phyloP scores from a whole-genome alignment of 176 grass and related monocot genomes.

The Urochloa ruziziensis region DNA sequence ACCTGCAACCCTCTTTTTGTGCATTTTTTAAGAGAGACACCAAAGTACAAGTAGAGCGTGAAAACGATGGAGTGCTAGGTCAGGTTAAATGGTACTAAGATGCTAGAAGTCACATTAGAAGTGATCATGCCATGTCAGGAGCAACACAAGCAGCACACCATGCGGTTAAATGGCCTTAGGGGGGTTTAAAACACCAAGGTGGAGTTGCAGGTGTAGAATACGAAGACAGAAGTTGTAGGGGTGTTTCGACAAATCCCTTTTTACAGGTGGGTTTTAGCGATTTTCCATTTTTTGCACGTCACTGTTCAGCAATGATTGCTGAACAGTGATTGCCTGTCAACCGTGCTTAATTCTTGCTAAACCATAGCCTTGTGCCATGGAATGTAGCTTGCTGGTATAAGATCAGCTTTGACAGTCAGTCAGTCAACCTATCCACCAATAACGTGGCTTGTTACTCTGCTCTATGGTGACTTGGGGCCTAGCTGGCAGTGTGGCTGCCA shows the following conservation, averaged over 20 bases:
- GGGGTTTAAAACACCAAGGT: background rate
- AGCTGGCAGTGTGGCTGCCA: background rate
- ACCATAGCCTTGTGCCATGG: background rate
- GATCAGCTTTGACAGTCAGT: background rate
- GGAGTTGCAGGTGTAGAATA: background rate
- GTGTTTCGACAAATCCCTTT: background rate
- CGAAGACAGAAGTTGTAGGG: background rate
- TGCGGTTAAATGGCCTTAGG: background rate
- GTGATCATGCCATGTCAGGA: background rate
- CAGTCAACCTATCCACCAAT: background rate
- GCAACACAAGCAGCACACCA: background rate
- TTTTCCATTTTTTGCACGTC: background rate
- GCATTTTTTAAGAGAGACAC: background rate
- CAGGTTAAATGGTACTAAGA: background rate
- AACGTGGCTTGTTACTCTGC: background rate
- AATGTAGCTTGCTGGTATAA: background rate
- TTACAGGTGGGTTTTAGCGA: background rate
- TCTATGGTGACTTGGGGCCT: background rate
- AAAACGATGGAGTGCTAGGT: background rate
- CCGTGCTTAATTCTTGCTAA: background rate
- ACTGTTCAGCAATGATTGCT: background rate
- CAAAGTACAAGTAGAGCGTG: background rate
- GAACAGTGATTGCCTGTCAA: background rate
- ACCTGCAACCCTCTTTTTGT: background rate
- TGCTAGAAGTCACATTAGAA: background rate